A percentile compares a stretch with the other conserved stretches of the same genome.
Conservation (phyloP, 2,329 filamentous ascomycete genomes). For the Albifimbria verrucaria region DNA sequence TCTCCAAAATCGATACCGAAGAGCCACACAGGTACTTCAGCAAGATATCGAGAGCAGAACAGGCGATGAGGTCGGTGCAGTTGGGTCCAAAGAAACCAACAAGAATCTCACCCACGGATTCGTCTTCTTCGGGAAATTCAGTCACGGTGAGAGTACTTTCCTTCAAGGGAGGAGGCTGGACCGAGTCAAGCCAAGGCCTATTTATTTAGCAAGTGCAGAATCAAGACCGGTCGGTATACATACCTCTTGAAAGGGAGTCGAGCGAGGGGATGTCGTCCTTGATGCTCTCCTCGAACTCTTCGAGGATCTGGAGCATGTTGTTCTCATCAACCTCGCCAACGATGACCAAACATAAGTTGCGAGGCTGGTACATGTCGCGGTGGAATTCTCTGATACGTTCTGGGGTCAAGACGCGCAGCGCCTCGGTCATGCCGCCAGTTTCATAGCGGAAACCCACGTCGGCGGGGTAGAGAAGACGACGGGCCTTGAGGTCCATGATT, state of each 20-base stretch:
- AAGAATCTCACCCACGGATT: slow-evolving; percentile 84
- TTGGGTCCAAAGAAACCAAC: slow-evolving; percentile 85
- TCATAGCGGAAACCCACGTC: slow-evolving; percentile 93
- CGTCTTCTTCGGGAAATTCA: slow-evolving; percentile 94
- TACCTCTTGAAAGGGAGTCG: slow-evolving; percentile 69
- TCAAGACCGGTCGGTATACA: slow-evolving; percentile 4
- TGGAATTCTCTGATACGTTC: slow-evolving; percentile 94
- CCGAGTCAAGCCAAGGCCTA: slow-evolving; percentile 84
- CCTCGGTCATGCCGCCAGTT: slow-evolving; percentile 96
- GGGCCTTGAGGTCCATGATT: slow-evolving; percentile 81
- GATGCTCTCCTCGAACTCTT: slow-evolving; percentile 85
- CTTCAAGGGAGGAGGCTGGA: slow-evolving; percentile 68
- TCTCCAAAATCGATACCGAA: slow-evolving; percentile 88
- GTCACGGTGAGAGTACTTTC: slow-evolving; percentile 74
- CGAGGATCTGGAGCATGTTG: slow-evolving; percentile 75
- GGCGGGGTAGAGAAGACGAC: slow-evolving; percentile 80
- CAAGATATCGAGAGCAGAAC: slow-evolving; percentile 73
- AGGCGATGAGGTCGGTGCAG: slow-evolving; percentile 65
- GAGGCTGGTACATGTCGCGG: slow-evolving; percentile 95
- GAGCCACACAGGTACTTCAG: slow-evolving; percentile 89
- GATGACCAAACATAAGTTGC: slow-evolving; percentile 86
- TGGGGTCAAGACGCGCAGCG: slow-evolving; percentile 78
- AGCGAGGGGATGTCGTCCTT: slow-evolving; percentile 74
- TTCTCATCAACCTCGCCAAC: slow-evolving; percentile 88
- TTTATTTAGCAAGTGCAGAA: slow-evolving; percentile 3